phyloP scores from a whole-genome alignment of 495 filamentous ascomycete species.

The Glarea lozoyensis region DNA sequence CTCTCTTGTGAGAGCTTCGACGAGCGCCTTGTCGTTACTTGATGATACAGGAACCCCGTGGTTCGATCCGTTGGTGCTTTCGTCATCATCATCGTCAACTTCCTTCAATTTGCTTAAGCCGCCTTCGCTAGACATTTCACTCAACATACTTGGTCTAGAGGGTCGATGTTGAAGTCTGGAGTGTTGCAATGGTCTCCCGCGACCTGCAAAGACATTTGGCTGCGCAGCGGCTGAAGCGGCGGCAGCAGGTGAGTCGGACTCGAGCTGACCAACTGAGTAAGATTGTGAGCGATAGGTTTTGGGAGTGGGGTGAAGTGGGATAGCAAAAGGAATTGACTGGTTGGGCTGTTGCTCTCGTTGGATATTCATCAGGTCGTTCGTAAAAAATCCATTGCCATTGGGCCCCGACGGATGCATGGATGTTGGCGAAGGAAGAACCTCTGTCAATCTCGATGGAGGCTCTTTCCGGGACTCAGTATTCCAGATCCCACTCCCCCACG shows the following conservation, averaged over 20 bases:
- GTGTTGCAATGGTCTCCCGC: conserved; percentile 45
- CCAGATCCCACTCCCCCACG: conserved; percentile 74
- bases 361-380: conserved; percentile 26
- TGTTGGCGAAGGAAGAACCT: conserved; percentile 71
- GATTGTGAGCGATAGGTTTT: conserved; percentile 94
- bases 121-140: conserved; percentile 65
- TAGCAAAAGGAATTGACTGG: conserved; percentile 77
- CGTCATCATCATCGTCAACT: conserved; percentile 73
- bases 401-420: conserved; percentile 47
- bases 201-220: conserved; percentile 35
- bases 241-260: conserved; percentile 51
- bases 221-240: conserved; percentile 28
- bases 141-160: conserved; percentile 78
- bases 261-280: conserved; percentile 89
- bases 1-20: conserved; percentile 64
- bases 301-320: conserved; percentile 82
- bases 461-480: conserved; percentile 66
- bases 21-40: conserved; percentile 56
- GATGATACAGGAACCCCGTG: conserved; percentile 49
- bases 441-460: conserved; percentile 60
- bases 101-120: conserved; percentile 72
- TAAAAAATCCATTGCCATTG: conserved; percentile 35
- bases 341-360: conserved; percentile 34
- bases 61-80: conserved; percentile 52
- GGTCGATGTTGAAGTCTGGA: conserved; percentile 70